Conservation (phyloP, 1,284 basidiomycete genomes). For the Apiotrichum akiyoshidainum region DNA sequence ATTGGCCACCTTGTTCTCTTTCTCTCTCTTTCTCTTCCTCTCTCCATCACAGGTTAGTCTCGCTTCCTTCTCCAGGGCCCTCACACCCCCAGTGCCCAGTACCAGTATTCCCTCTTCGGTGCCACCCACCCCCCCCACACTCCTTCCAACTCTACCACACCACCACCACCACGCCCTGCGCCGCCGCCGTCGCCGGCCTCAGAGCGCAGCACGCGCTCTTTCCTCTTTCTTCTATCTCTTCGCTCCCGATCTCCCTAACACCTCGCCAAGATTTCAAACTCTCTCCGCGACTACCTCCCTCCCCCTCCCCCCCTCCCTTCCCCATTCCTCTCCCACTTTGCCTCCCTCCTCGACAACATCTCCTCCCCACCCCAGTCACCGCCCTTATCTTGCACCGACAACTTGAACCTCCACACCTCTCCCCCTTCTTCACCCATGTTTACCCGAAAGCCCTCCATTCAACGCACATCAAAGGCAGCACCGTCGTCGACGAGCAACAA, state of each 20-base stretch:
- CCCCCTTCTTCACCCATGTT: background rate
- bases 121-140: too few relatives aligned
- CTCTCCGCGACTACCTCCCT: slow-evolving; percentile 2
- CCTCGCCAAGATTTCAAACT: background rate
- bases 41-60: background rate
- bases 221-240: background rate
- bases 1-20: background rate
- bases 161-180: background rate
- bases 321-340: slow-evolving; percentile 2
- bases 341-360: background rate
- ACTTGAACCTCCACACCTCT: background rate
- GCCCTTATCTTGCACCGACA: background rate
- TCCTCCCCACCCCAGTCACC: background rate
- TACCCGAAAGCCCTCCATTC: background rate
- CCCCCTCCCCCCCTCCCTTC: slow-evolving; percentile 4
- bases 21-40: background rate
- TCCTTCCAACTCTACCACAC: too few relatives aligned
- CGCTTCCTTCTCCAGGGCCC: too few relatives aligned
- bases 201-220: background rate
- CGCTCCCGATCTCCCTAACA: background rate
- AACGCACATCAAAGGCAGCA: background rate
- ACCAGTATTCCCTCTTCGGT: too few relatives aligned
- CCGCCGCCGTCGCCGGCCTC: background rate
- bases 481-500: too few relatives aligned
- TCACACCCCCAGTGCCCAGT: too few relatives aligned